Base-by-base conservation (phyloP, 164 flowering plant genomes). In the Aristolochia californica region DNA sequence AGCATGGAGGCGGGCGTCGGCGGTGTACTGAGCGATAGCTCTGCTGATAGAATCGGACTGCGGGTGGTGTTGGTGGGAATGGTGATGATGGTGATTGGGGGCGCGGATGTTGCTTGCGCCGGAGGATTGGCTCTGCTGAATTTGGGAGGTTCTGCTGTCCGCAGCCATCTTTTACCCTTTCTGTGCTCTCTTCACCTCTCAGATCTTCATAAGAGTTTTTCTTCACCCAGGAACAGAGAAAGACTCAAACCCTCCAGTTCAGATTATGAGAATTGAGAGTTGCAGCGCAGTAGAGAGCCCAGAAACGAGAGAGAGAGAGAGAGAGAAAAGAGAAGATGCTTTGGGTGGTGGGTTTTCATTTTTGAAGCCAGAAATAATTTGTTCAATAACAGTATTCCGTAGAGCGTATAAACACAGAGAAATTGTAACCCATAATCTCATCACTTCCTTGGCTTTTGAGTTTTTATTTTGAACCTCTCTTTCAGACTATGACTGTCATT, bases 1-100 rank as follows among this genome's bases (percentile, higher is more conserved):
- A 2, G 97, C 87, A 64, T 93, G 97, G 11, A 93, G 88, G 2
- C 89, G 70, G 5, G 98, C 95, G 51, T 93, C 97, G 4, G 76
- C 75, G 0, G 95, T 85, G 80, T 77, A 88, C 70, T 88, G 97
- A 0, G 88, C 89, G 59, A 85, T 80, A 51, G 94, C 95, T 66
- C 78, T 86, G 81, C 73, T 83, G 14, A 71, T 48, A 4, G 86
- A 75, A 1, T 78, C 80, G 0, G 77, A 53, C 15, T 69, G 64
- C 24, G 27, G 57, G 57, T 68, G 53, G 23, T 49, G 34, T 0
- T 34, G 40, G 40, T 34, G 40, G 40, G 40, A 34, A 34, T 34
- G 40, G 40, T 34, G 40, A 8, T 34, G 55, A 38, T 68, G 57
- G 43, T 25, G 43, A 22, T 64, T 43, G 49, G 26, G 43, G 27